Conservation (phyloP, 371 early-diverging fungal genomes). For the Rhizopus sp. region DNA sequence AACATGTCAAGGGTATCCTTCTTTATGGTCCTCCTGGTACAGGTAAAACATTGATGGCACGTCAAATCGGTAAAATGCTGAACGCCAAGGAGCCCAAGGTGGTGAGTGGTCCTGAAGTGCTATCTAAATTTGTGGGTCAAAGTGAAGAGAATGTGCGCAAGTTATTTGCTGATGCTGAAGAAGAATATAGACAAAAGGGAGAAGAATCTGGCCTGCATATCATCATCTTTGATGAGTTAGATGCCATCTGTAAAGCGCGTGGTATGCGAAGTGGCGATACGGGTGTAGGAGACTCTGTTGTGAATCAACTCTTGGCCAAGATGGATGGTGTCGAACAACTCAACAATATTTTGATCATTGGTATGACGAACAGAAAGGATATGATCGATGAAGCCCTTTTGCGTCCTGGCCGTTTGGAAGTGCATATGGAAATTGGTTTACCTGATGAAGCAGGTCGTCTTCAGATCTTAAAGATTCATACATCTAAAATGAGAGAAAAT, state of each 20-base stretch:
- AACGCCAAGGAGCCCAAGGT: conserved; percentile 97
- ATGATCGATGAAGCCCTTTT: conserved; percentile 98
- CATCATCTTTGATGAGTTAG: conserved; percentile 99
- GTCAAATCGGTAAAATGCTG: conserved; percentile 99
- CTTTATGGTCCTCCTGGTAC: conserved; percentile 98
- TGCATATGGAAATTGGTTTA: conserved; percentile 94
- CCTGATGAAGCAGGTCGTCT: conserved; percentile 93
- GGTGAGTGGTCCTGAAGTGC: conserved; percentile 98
- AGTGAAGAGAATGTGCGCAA: conserved; percentile 99
- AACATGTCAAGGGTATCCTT: conserved; percentile 90
- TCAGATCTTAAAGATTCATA: conserved; percentile 96
- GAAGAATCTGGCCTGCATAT: conserved; percentile 96
- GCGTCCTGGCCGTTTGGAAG: conserved; percentile 97
- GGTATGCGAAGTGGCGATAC: conserved; percentile 93
- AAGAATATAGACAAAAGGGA: conserved; percentile 93
- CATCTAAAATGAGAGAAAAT: conserved; percentile 86
- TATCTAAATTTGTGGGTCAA: conserved; percentile 99
- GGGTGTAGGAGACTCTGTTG: conserved; percentile 98
- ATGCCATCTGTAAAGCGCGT: conserved; percentile 99
- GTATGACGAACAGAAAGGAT: conserved; percentile 99
- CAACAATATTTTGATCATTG: conserved; percentile 96
- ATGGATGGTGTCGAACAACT: conserved; percentile 99
- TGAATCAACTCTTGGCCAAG: conserved; percentile 98
- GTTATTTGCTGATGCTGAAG: conserved; percentile 97
- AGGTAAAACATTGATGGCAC: conserved; percentile 99